A percentile compares a stretch with the other conserved stretches of the same genome.
Evolutionary conservation across 2,329 filamentous ascomycete species (phyloP).

Genomic region (Cladosporium phlei): DNA sequence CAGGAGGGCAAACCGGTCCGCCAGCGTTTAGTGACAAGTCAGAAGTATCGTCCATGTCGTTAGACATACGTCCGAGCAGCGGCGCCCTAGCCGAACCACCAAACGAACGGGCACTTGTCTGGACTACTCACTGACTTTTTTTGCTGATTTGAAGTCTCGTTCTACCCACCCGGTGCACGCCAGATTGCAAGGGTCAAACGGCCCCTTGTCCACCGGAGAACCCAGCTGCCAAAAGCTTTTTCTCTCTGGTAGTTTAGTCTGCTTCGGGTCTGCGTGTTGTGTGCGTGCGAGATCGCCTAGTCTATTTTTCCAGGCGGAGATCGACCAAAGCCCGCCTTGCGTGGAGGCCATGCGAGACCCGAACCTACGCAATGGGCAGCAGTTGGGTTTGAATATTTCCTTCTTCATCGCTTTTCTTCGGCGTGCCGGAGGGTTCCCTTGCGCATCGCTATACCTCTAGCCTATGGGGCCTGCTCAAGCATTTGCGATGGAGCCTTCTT

Average conservation of each 20-base stretch:
- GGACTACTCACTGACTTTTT: conserved; percentile 8
- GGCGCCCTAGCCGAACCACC: conserved; percentile 5
- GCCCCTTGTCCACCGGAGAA: conserved; percentile 7
- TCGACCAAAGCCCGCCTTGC: conserved; percentile 12
- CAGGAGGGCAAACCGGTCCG: background rate
- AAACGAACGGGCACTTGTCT: conserved; percentile 10
- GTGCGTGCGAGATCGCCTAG: conserved; percentile 12
- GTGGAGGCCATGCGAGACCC: conserved; percentile 14
- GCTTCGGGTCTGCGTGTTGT: background rate
- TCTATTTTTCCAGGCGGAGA: conserved; percentile 7
- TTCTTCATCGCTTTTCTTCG: conserved; percentile 14
- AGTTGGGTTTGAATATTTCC: conserved; percentile 14
- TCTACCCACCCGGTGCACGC: conserved; percentile 10
- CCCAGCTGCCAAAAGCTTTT: conserved; percentile 12
- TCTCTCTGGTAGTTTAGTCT: conserved; percentile 8
- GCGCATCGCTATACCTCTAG: conserved; percentile 14
- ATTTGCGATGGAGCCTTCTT: conserved; percentile 12
- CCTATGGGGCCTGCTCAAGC: conserved; percentile 11
- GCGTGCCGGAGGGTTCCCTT: conserved; percentile 13
- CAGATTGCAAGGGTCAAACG: conserved; percentile 7
- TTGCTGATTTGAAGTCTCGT: conserved; percentile 11
- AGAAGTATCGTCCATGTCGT: conserved; percentile 7
- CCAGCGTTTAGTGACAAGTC: conserved; percentile 2
- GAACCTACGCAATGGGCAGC: conserved; percentile 15
- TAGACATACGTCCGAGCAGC: conserved; percentile 5